A percentile compares a stretch with the other conserved stretches of the same genome.
These are phyloP conservation scores for Cutaneotrichosporon sp. DNA, from an alignment of 1,284 basidiomycete genomes.

Conservation along the genomic window DNA sequence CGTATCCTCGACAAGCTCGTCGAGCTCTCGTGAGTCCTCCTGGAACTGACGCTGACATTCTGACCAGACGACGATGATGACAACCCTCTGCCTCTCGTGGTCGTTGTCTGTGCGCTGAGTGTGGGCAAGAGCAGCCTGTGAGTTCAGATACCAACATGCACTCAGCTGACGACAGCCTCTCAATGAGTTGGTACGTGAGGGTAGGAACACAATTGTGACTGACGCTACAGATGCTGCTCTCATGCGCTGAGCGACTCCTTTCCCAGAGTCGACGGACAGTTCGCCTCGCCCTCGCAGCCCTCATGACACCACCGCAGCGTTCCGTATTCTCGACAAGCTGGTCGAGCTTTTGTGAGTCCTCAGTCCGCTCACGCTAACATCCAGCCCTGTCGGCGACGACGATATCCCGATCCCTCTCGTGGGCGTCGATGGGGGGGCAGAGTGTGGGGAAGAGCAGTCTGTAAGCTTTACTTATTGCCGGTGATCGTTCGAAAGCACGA, in stretches of 20 bases:
- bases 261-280: too few species aligned
- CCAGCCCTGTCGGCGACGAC: too few species aligned
- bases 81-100: constrained; percentile 19
- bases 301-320: too few species aligned
- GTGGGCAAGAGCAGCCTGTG: constrained; percentile 37
- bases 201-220: not conserved
- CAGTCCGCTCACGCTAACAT: too few species aligned
- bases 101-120: constrained; percentile 30
- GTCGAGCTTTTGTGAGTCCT: too few species aligned
- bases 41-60: too few species aligned
- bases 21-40: constrained; percentile 1
- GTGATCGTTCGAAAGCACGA: constrained; percentile 25
- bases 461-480: too few species aligned
- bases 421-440: too few species aligned
- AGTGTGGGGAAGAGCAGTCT: too few species aligned
- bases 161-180: constrained; percentile 19
- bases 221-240: constrained; percentile 22
- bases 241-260: constrained; percentile 17
- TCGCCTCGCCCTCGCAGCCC: too few species aligned
- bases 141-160: constrained; percentile 13
- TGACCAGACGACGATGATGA: constrained; percentile 5
- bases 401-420: too few species aligned
- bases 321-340: too few species aligned
- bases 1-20: not conserved
- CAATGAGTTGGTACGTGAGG: constrained; percentile 15